Evolutionary conservation across 345 rosid species (phyloP).

Genomic region (Eucalyptus pauciflora): DNA sequence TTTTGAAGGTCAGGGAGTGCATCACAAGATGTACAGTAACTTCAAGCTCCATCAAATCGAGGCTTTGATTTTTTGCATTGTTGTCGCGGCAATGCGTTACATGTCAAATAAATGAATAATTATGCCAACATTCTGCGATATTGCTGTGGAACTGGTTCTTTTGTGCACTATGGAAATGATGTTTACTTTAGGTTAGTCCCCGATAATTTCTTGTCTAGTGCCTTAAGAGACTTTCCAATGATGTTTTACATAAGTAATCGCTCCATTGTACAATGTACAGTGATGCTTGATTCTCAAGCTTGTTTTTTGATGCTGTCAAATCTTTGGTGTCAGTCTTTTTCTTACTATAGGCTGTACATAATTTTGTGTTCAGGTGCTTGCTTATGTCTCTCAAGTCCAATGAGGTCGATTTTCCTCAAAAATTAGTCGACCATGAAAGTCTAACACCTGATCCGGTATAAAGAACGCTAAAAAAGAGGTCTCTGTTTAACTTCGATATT

Average conservation of each 20-base stretch:
- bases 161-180: too few species aligned
- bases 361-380: constrained; percentile 50
- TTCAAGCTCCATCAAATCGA: rapidly evolving
- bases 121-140: background rate
- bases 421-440: constrained; percentile 37
- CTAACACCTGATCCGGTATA: constrained; percentile 54
- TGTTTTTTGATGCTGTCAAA: background rate
- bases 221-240: background rate
- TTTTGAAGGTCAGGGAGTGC: background rate
- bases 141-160: background rate
- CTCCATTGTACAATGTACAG: background rate
- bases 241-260: background rate
- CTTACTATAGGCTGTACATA: background rate
- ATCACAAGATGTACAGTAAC: background rate
- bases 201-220: background rate
- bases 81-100: rapidly evolving
- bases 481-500: rapidly evolving
- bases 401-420: constrained; percentile 66
- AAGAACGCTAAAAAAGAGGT: background rate
- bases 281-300: background rate
- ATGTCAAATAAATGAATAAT: background rate
- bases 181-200: background rate
- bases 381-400: constrained; percentile 84
- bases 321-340: background rate
- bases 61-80: background rate